Conservation (phyloP, 257 asterid species). For the Hygrophila difformis region DNA sequence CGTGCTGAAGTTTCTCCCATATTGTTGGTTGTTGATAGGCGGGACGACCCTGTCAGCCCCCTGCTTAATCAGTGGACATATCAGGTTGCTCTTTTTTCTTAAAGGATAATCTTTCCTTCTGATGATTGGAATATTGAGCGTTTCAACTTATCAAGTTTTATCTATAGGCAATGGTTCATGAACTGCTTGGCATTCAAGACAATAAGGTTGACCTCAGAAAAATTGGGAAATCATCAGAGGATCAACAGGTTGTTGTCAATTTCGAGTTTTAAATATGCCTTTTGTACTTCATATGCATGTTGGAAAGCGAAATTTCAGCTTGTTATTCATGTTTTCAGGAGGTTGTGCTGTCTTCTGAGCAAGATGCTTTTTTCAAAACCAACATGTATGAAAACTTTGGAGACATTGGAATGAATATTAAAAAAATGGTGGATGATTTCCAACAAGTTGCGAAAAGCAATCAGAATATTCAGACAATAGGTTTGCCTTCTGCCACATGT, state of each 20-base stretch:
- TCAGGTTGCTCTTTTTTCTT: conserved; percentile 49
- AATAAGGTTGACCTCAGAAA: conserved; percentile 80
- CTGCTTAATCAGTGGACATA: conserved; percentile 97
- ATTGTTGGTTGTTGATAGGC: conserved; percentile 79
- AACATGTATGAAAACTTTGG: conserved; percentile 95
- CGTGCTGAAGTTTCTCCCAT: conserved; percentile 87
- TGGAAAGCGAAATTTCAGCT: conserved; percentile 16
- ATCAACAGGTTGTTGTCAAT: conserved; percentile 69
- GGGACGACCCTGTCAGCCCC: conserved; percentile 96
- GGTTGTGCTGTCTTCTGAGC: conserved; percentile 95
- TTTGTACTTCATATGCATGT: conserved; percentile 9
- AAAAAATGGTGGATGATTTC: conserved; percentile 91
- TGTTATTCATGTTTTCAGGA: conserved; percentile 40
- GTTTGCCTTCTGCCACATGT: conserved; percentile 35
- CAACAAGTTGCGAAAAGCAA: conserved; percentile 90
- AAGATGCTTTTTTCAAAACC: conserved; percentile 87
- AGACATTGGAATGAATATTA: conserved; percentile 96
- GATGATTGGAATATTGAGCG: conserved; percentile 2
- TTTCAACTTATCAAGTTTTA: conserved; percentile 17
- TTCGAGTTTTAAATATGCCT: conserved; percentile 17
- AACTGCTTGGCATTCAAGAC: conserved; percentile 87
- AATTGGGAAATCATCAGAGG: conserved; percentile 58
- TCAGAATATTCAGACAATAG: conserved; percentile 96
- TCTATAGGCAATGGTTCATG: conserved; percentile 92
- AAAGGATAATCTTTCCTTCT: conserved; percentile 2